Base-by-base conservation (phyloP, 768 basidiomycete species). In the Boletus rex-veris region DNA sequence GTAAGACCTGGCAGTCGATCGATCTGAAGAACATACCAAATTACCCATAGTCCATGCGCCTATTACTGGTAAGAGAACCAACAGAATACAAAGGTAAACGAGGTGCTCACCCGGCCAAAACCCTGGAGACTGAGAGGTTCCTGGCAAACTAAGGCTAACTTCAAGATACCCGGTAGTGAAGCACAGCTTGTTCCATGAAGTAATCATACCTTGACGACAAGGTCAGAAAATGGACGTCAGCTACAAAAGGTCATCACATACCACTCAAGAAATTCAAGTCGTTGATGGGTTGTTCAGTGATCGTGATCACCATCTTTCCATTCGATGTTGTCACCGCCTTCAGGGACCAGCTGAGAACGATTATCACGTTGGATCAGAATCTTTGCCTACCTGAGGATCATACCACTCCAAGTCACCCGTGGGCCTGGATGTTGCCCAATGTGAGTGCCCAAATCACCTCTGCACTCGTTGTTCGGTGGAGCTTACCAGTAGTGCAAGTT, bases 91-190 rank as follows among this genome's bases (percentile, higher is more conserved):
- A 21, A 30, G 3, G 26, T 15, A 15, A 44, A 49, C 35, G 72
- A 77, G 38, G 70, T 66, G 75, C 44, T 73, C 64, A 78, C 85
- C 93, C 50, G 96, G 94, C 95, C 93, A 97, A 55, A 90, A 77
- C 7, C 93, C 93, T 11, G 86, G 80, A 15, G 78, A 75, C 38
- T 64, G 58, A 1, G 79, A 73, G 11, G 74, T 69, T 6, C 90
- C 91, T 16, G 91, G 90, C 60, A 92, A 67, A 65, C 87, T 90
- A 18, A 92, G 62, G n/a, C 77, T 80, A 3, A 87, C 82, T 72
- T 97, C 97, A 52, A 98, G 75, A 65, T 94, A 93, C 3, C 92
- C 93, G 0, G 92, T 92, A 15, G 85, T 95, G 73, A 94, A 97
- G 73, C 95, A 98, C 50, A 97, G 72, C 72, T 97, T 92, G 73